These are phyloP conservation scores for Ceratocystis alfenasii DNA, from an alignment of 2,329 filamentous ascomycete genomes.

Conservation along the genomic window DNA sequence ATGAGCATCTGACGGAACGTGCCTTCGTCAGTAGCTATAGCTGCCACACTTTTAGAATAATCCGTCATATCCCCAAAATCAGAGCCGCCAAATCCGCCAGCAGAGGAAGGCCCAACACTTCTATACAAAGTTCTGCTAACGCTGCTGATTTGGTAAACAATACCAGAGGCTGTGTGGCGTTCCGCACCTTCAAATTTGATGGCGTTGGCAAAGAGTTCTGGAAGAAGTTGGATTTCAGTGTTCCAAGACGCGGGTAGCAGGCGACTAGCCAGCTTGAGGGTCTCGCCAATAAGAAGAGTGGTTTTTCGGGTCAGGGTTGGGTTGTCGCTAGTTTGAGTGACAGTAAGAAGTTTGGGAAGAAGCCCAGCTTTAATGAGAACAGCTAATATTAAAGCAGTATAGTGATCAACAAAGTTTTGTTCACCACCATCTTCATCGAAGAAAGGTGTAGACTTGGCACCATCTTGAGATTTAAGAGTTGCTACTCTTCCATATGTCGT, in stretches of 20 bases:
- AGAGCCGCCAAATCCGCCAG: slow-evolving; percentile 9
- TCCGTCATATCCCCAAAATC: slow-evolving; percentile 40
- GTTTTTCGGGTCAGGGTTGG: slow-evolving; percentile 71
- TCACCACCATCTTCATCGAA: slow-evolving; percentile 57
- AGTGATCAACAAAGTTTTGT: slow-evolving; percentile 85
- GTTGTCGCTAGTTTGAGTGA: slow-evolving; percentile 57
- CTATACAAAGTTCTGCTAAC: slow-evolving; percentile 86
- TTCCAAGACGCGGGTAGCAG: slow-evolving; percentile 74
- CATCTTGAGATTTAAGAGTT: slow-evolving; percentile 55
- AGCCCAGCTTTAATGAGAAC: slow-evolving; percentile 75
- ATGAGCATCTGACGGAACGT: slow-evolving; percentile 54
- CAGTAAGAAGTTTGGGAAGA: slow-evolving; percentile 47
- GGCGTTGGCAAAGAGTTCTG: slow-evolving; percentile 69
- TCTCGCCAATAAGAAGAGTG: slow-evolving; percentile 79
- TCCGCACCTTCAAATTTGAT: slow-evolving; percentile 58
- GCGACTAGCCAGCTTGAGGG: slow-evolving; percentile 77
- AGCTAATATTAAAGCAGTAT: slow-evolving; percentile 76
- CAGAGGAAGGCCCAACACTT: slow-evolving; percentile 37
- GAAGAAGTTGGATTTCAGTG: slow-evolving; percentile 72
- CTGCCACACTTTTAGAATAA: slow-evolving; percentile 33
- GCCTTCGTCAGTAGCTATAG: slow-evolving; percentile 39
- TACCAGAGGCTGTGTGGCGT: slow-evolving; percentile 71
- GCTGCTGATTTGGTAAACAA: slow-evolving; percentile 96
- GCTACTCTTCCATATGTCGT: slow-evolving; percentile 95
- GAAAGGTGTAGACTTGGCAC: slow-evolving; percentile 38